phyloP scores from a whole-genome alignment of 2,329 filamentous ascomycete species.

The Xylariaceae sp. region DNA sequence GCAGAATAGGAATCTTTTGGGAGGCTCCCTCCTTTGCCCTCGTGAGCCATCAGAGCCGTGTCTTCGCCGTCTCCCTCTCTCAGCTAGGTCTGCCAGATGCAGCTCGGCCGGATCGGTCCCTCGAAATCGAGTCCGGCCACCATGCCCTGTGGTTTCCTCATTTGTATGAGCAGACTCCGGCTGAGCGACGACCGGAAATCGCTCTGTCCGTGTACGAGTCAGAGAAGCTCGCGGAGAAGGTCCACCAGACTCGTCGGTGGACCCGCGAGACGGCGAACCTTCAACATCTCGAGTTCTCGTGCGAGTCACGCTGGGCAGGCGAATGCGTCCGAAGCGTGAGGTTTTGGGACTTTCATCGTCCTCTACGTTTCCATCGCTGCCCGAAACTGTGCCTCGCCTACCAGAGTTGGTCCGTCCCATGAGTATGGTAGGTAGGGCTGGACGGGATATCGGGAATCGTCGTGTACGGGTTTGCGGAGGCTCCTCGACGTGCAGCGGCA shows the following conservation, averaged over 20 bases:
- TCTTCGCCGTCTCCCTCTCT: conserved; percentile 33
- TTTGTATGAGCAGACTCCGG: conserved; percentile 18
- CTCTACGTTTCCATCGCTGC: conserved; percentile 18
- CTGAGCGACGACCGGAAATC: conserved; percentile 15
- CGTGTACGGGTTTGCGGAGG: conserved; percentile 6
- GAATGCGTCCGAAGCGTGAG: conserved; percentile 34
- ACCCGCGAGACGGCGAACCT: too few relatives aligned
- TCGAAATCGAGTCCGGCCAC: conserved; percentile 26
- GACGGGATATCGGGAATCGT: conserved; percentile 12
- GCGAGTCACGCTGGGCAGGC: conserved; percentile 36
- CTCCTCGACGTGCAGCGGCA: conserved; percentile 1
- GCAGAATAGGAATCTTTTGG: conserved; percentile 43
- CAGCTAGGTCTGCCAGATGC: conserved; percentile 40
- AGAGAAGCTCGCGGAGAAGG: conserved; percentile 8
- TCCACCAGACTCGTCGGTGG: conserved; percentile 29
- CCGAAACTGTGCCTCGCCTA: not conserved
- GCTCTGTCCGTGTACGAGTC: conserved; percentile 9
- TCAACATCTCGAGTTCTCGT: too few relatives aligned
- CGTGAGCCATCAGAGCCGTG: conserved; percentile 10
- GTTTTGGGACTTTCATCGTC: conserved; percentile 45
- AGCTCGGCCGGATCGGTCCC: conserved; percentile 45
- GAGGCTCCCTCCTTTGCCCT: conserved; percentile 6
- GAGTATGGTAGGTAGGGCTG: conserved; percentile 13
- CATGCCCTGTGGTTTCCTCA: conserved; percentile 3
- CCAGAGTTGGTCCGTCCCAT: conserved; percentile 9